phyloP scores from a whole-genome alignment of 2,329 filamentous ascomycete genomes.

The Sporothrix sp. region DNA sequence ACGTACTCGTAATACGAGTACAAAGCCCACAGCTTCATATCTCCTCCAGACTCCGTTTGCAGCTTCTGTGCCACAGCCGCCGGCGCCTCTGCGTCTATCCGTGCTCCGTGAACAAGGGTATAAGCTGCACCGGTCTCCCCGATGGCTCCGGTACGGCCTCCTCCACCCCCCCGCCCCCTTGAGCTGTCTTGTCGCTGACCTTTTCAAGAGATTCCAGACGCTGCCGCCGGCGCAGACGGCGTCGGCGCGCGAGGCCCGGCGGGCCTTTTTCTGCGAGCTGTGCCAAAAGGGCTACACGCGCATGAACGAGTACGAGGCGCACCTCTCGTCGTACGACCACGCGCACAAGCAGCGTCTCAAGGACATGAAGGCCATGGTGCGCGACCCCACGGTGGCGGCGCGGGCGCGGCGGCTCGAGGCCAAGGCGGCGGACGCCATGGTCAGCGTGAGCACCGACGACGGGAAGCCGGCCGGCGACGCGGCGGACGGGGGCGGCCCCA shows the following conservation, averaged over 20 bases:
- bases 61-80: no score
- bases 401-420: slow-evolving; percentile 61
- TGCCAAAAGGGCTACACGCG: slow-evolving; percentile 92
- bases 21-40: no score
- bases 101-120: no score
- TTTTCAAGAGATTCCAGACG: slow-evolving; percentile 42
- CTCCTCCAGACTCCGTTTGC: no score
- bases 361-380: slow-evolving; percentile 77
- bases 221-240: slow-evolving; percentile 49
- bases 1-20: no score
- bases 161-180: no score
- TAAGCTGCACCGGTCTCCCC: neutral
- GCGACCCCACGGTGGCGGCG: slow-evolving; percentile 55
- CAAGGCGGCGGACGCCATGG: slow-evolving; percentile 53
- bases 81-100: no score
- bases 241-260: slow-evolving; percentile 64
- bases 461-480: slow-evolving; percentile 19
- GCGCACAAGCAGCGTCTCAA: slow-evolving; percentile 84
- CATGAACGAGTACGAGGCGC: slow-evolving; percentile 92
- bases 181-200: neutral
- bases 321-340: slow-evolving; percentile 91
- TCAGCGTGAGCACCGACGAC: slow-evolving; percentile 53
- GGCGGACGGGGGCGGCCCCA: slow-evolving; percentile 39
- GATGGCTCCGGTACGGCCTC: slow-evolving; percentile 9
- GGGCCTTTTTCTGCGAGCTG: slow-evolving; percentile 74